These are phyloP conservation scores for Plantago ovata DNA, from an alignment of 257 asterid genomes.

Conservation along the genomic window DNA sequence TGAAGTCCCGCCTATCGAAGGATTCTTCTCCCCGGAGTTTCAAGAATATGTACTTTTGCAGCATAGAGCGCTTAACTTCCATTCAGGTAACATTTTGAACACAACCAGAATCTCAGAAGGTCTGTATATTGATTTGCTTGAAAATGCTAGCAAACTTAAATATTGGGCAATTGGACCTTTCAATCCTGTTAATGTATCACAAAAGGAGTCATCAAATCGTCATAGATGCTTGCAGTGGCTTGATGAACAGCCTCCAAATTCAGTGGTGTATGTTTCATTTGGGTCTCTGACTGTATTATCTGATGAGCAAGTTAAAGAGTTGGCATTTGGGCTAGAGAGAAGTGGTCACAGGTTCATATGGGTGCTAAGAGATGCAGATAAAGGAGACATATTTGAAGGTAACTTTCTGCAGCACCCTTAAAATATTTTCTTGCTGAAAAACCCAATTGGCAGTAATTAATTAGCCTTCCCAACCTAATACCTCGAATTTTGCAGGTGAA, in stretches of 20 bases:
- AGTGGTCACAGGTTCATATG: constrained; percentile 5
- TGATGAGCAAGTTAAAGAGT: constrained; percentile 5
- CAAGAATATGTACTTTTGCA: background rate
- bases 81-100: background rate
- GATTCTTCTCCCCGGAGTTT: background rate
- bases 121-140: constrained; percentile 4
- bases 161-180: constrained; percentile 11
- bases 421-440: too few species aligned
- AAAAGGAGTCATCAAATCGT: background rate
- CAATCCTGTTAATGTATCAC: background rate
- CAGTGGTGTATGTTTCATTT: constrained; percentile 1
- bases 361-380: constrained; percentile 11
- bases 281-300: background rate
- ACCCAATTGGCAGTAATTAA: background rate
- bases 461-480: background rate
- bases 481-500: background rate
- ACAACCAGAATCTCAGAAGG: background rate
- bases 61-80: background rate
- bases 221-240: constrained; percentile 1
- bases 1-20: background rate
- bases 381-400: constrained; percentile 5
- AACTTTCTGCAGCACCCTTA: too few species aligned
- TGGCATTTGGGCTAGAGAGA: constrained; percentile 7
- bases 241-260: background rate
- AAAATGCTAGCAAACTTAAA: background rate